Percentiles rank a stretch among this genome's conserved stretches.
Evolutionary conservation across 345 rosid genomes (phyloP).

Genomic region (Viola odorata): DNA sequence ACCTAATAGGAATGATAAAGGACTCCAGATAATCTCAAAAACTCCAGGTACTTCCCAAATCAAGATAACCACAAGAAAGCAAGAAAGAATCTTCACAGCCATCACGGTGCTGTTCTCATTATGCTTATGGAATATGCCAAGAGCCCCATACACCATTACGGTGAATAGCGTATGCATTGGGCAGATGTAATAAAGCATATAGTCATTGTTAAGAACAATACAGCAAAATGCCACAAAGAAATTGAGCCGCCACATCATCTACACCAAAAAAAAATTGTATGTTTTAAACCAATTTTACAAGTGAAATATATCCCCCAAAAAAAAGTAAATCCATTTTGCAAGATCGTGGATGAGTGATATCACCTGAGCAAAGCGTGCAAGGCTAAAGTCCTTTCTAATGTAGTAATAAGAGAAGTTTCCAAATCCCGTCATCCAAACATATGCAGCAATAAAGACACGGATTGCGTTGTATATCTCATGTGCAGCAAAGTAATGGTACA

Average conservation of each 20-base stretch:
- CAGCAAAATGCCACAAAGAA: constrained; percentile 89
- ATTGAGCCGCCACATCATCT: constrained; percentile 99
- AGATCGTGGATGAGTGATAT: constrained; percentile 12
- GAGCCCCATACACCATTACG: constrained; percentile 88
- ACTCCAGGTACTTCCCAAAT: constrained; percentile 94
- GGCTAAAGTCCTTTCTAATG: constrained; percentile 87
- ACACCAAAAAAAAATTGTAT: constrained; percentile 33
- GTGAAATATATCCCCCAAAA: constrained; percentile 2
- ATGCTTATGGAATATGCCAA: constrained; percentile 76
- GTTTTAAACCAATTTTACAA: constrained; percentile 6
- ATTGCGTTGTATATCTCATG: constrained; percentile 88
- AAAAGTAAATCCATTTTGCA: not conserved
- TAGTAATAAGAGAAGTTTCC: constrained; percentile 97
- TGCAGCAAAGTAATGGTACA: constrained; percentile 99
- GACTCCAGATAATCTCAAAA: constrained; percentile 75
- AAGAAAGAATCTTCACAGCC: constrained; percentile 68
- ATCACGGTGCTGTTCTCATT: constrained; percentile 90
- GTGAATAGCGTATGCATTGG: constrained; percentile 99
- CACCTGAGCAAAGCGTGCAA: constrained; percentile 92
- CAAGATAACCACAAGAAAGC: constrained; percentile 79
- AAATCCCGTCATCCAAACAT: constrained; percentile 99
- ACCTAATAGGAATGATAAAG: constrained; percentile 72
- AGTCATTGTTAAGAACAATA: constrained; percentile 87
- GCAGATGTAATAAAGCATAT: constrained; percentile 90
- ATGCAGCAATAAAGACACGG: constrained; percentile 92